Percentiles rank a stretch among this genome's conserved stretches.
Conservation (phyloP, 1,139 yeast genomes). For the Hanseniaspora uvarum region DNA sequence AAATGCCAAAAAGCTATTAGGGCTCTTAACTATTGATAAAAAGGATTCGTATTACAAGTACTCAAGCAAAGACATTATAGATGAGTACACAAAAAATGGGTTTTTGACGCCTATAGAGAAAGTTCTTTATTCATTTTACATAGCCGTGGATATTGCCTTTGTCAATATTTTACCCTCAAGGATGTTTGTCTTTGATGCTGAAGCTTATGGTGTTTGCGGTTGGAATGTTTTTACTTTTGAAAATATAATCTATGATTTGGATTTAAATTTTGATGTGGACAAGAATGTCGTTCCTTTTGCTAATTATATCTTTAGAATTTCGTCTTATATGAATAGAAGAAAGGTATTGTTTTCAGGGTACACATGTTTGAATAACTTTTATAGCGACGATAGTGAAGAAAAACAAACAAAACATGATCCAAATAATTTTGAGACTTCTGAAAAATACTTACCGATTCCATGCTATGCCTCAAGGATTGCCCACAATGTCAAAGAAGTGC, state of each 20-base stretch:
- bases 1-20: background rate
- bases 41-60: background rate
- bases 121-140: slow-evolving; percentile 9
- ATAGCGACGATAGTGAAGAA: background rate
- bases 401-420: background rate
- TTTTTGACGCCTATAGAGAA: slow-evolving; percentile 5
- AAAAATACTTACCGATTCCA: background rate
- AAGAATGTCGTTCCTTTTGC: background rate
- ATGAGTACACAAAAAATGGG: background rate
- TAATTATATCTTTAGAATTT: background rate
- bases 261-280: background rate
- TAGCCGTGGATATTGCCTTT: background rate
- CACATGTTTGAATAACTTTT: slow-evolving; percentile 5
- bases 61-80: background rate
- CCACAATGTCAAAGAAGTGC: background rate
- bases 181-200: slow-evolving; percentile 9
- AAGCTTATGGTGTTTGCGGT: background rate
- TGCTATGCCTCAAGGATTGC: slow-evolving; percentile 9
- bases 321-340: slow-evolving; percentile 7
- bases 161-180: slow-evolving; percentile 6
- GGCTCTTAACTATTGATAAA: background rate
- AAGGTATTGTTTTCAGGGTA: background rate
- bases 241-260: background rate
- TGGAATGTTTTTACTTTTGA: background rate
- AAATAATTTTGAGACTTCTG: background rate